Percentiles rank a stretch among this genome's conserved stretches.
phyloP scores from a whole-genome alignment of 2,329 filamentous ascomycete species.

The Verticillium albo-atrum region DNA sequence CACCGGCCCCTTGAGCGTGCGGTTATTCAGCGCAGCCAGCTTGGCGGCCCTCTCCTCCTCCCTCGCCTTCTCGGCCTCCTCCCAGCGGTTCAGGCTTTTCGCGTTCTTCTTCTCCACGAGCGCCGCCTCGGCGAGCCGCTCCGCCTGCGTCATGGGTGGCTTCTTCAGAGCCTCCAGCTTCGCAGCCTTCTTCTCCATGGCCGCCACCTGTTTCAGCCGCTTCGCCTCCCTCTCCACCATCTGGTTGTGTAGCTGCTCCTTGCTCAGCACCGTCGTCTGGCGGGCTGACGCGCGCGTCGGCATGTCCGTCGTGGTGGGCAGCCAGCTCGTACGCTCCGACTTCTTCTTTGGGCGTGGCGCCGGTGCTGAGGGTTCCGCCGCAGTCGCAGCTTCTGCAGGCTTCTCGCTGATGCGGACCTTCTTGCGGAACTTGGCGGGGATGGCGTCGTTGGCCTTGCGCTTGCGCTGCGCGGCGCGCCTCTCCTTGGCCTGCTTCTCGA shows the following conservation, averaged over 20 bases:
- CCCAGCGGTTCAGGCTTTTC: slow-evolving; percentile 90
- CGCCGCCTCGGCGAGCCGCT: slow-evolving; percentile 78
- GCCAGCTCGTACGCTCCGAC: slow-evolving; percentile 55
- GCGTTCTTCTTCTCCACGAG: slow-evolving; percentile 80
- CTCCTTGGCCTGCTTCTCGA: slow-evolving; percentile 71
- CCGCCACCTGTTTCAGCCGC: slow-evolving; percentile 64
- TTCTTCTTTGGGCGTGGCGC: slow-evolving; percentile 54
- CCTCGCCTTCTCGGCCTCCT: slow-evolving; percentile 84
- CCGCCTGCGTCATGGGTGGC: slow-evolving; percentile 79
- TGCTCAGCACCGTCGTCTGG: slow-evolving; percentile 53
- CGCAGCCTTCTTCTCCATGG: slow-evolving; percentile 65
- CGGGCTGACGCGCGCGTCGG: slow-evolving; percentile 56
- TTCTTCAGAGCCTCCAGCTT: slow-evolving; percentile 71
- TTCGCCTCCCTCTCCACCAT: slow-evolving; percentile 69
- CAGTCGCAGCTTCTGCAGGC: slow-evolving; percentile 25
- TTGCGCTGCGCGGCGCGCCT: slow-evolving; percentile 67
- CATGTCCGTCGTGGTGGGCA: slow-evolving; percentile 48
- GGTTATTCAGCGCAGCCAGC: slow-evolving; percentile 81
- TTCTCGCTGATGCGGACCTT: slow-evolving; percentile 66
- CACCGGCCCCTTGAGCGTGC: slow-evolving; percentile 82
- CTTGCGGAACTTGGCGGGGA: slow-evolving; percentile 67
- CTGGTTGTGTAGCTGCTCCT: slow-evolving; percentile 62
- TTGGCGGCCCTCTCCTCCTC: slow-evolving; percentile 79
- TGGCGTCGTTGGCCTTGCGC: slow-evolving; percentile 72
- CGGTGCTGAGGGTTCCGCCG: slow-evolving; percentile 30